Percentiles rank a stretch among this genome's conserved stretches.
phyloP scores from a whole-genome alignment of 345 rosid genomes.

The Brassica carinata region DNA sequence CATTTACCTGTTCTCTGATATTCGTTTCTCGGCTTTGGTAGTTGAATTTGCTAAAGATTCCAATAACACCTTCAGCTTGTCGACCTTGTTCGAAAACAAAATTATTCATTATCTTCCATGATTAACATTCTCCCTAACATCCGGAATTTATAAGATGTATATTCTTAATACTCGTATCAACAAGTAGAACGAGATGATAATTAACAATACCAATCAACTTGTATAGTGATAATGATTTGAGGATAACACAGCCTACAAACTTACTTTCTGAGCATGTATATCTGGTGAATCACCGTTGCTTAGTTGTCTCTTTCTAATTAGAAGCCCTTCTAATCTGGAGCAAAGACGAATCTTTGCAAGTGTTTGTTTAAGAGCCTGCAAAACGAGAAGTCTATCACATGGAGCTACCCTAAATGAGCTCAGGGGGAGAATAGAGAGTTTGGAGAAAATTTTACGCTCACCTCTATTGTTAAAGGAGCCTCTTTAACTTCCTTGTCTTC shows the following conservation, averaged over 20 bases:
- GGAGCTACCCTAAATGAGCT: conserved; percentile 5
- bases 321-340: conserved; percentile 79
- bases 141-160: conserved; percentile 9
- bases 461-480: conserved; percentile 66
- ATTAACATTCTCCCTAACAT: conserved; percentile 10
- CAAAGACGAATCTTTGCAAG: conserved; percentile 72
- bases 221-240: neutral
- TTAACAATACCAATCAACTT: conserved; percentile 4
- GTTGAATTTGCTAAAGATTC: conserved; percentile 85
- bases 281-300: conserved; percentile 85
- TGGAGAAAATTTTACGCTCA: conserved; percentile 33
- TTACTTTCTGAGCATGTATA: conserved; percentile 92
- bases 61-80: conserved; percentile 86
- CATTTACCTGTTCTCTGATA: conserved; percentile 79
- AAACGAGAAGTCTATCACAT: conserved; percentile 24
- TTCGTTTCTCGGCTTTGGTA: conserved; percentile 85
- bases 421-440: neutral
- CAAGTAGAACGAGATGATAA: neutral
- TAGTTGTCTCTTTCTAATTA: conserved; percentile 65
- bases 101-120: conserved; percentile 9
- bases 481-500: conserved; percentile 50
- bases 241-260: conserved; percentile 5
- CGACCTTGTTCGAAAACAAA: conserved; percentile 58
- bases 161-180: conserved; percentile 3
- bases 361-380: conserved; percentile 79